These are phyloP conservation scores for Elongisporangium prolatum DNA, from an alignment of 352 stramenopile genomes.

Conservation along the genomic window DNA sequence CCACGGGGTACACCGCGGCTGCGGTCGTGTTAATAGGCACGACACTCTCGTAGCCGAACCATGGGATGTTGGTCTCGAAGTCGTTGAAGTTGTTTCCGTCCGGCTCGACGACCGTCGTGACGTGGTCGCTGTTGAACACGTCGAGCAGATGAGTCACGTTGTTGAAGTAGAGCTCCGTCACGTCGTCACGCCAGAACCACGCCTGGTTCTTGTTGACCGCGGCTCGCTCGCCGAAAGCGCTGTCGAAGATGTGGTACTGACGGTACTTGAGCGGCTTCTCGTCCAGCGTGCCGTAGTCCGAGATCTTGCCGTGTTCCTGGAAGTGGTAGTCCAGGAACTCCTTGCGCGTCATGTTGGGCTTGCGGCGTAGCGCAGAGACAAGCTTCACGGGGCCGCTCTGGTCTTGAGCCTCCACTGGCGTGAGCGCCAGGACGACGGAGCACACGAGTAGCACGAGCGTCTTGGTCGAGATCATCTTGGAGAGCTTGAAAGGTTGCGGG, in stretches of 20 bases:
- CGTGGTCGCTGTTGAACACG: constrained; percentile 5
- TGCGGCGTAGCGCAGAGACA: constrained; percentile 5
- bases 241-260: constrained; percentile 13
- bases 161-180: constrained; percentile 9
- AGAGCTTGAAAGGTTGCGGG: too few species aligned
- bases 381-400: constrained; percentile 2
- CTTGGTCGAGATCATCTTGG: background rate
- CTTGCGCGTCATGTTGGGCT: constrained; percentile 13
- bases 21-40: background rate
- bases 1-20: background rate
- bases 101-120: constrained; percentile 2
- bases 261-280: constrained; percentile 10
- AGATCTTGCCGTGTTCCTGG: constrained; percentile 6
- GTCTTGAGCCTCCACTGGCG: background rate
- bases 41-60: constrained; percentile 5
- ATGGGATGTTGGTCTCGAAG: constrained; percentile 9
- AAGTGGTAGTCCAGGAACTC: constrained; percentile 15
- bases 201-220: constrained; percentile 7
- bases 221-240: constrained; percentile 6
- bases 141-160: constrained; percentile 3
- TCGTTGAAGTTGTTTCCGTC: constrained; percentile 12
- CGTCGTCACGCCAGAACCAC: constrained; percentile 10
- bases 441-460: background rate
- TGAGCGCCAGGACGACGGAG: background rate
- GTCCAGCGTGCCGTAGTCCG: constrained; percentile 3